These are phyloP conservation scores for Salinomyces thailandicus DNA, from an alignment of 2,329 filamentous ascomycete species.

Conservation along the genomic window DNA sequence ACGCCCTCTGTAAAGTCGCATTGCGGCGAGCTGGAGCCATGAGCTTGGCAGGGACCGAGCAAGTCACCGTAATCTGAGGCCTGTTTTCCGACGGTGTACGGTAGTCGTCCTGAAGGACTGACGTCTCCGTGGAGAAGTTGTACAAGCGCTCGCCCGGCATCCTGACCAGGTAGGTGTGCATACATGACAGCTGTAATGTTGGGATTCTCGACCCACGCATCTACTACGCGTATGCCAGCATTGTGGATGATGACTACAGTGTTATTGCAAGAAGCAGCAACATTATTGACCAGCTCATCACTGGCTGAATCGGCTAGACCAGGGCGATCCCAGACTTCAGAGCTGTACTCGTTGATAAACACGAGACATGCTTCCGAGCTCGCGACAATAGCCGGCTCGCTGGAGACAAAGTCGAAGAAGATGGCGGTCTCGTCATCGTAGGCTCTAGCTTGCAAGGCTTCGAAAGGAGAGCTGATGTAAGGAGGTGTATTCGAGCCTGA, in stretches of 20 bases:
- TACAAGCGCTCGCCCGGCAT: constrained; percentile 47
- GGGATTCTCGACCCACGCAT: constrained; percentile 50
- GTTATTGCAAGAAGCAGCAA: constrained; percentile 49
- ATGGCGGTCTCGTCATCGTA: constrained; percentile 46
- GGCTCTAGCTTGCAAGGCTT: constrained; percentile 26
- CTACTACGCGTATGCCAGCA: constrained; percentile 50
- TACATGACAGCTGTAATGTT: constrained; percentile 56
- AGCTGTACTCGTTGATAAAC: constrained; percentile 47
- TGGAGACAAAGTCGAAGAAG: constrained; percentile 48
- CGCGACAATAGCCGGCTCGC: constrained; percentile 40
- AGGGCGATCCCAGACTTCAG: constrained; percentile 30
- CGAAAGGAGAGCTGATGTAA: constrained; percentile 27
- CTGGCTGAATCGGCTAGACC: constrained; percentile 33
- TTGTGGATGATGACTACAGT: constrained; percentile 58
- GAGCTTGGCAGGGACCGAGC: constrained; percentile 22
- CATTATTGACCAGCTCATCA: constrained; percentile 46
- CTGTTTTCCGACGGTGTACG: constrained; percentile 51
- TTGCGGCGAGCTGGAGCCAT: constrained; percentile 17
- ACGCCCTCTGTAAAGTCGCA: constrained; percentile 27
- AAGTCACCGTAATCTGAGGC: constrained; percentile 46
- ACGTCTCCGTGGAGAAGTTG: constrained; percentile 48
- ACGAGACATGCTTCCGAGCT: constrained; percentile 39
- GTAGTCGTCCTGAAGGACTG: constrained; percentile 48
- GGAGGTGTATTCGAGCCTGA: constrained; percentile 25
- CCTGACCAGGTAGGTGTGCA: constrained; percentile 55